Percentiles rank a stretch among this genome's conserved stretches.
These are phyloP conservation scores for Ettlia oleoabundans DNA, from an alignment of 139 green algal species.

Conservation along the genomic window DNA sequence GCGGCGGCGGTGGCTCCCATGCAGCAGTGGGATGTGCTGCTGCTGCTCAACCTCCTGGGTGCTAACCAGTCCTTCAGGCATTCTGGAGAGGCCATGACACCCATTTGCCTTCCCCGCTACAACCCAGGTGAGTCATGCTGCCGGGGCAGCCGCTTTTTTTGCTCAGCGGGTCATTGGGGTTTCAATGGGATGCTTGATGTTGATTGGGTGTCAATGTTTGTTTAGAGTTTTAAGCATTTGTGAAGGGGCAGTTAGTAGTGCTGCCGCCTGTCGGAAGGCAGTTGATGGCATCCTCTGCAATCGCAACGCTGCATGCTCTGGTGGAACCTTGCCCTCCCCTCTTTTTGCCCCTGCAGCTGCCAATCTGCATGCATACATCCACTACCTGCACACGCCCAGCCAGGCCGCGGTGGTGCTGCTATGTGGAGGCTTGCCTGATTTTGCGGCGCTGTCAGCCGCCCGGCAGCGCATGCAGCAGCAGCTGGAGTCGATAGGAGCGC, in stretches of 20 bases:
- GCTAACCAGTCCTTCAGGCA: conserved; percentile 64
- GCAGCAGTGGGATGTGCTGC: conserved; percentile 76
- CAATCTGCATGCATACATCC: conserved; percentile 87
- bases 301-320: not conserved
- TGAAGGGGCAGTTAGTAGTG: too few species aligned
- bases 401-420: conserved; percentile 38
- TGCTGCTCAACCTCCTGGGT: conserved; percentile 81
- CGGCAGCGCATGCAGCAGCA: conserved; percentile 26
- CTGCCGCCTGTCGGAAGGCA: not conserved
- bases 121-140: conserved; percentile 48
- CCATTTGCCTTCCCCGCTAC: conserved; percentile 85
- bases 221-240: too few species aligned
- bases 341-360: conserved; percentile 34
- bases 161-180: too few species aligned
- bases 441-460: not conserved
- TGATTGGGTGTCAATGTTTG: too few species aligned
- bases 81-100: conserved; percentile 72
- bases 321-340: not conserved
- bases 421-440: conserved; percentile 24
- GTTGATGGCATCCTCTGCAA: too few species aligned
- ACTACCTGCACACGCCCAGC: conserved; percentile 56
- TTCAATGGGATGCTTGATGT: too few species aligned
- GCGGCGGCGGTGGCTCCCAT: conserved; percentile 45
- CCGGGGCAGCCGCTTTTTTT: too few species aligned
- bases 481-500: conserved; percentile 12